Conservation (phyloP, 1,284 basidiomycete genomes). For the Sporisorium scitamineum region DNA sequence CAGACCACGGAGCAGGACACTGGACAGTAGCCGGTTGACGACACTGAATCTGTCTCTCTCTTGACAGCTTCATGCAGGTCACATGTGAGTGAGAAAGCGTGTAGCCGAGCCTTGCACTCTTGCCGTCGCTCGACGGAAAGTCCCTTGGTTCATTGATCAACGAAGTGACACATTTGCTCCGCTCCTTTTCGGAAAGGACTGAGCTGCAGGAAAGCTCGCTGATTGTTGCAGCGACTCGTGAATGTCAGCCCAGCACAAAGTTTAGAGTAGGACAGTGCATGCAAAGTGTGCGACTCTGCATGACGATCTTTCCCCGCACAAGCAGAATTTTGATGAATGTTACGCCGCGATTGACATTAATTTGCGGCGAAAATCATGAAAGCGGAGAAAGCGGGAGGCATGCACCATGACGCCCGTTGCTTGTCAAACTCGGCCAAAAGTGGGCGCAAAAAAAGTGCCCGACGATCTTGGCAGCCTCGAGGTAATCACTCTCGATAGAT, state of each 20-base stretch:
- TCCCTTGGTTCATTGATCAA: not conserved
- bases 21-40: not conserved
- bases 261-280: not conserved
- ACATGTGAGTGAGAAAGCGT: too few relatives aligned
- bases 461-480: not conserved
- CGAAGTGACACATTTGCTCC: not conserved
- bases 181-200: not conserved
- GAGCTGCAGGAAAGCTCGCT: too few relatives aligned
- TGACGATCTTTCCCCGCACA: not conserved
- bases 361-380: not conserved
- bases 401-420: slow-evolving; percentile 2
- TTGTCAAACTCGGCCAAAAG: slow-evolving; percentile 6
- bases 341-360: not conserved
- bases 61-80: slow-evolving; percentile 7
- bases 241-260: too few relatives aligned
- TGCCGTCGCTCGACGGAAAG: not conserved
- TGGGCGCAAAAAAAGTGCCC: not conserved
- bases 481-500: too few relatives aligned
- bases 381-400: not conserved
- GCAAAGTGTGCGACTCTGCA: not conserved
- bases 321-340: not conserved
- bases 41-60: not conserved
- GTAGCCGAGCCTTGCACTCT: not conserved
- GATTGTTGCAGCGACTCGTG: too few relatives aligned
- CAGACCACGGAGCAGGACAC: not conserved